These are phyloP conservation scores for Primulina tabacum DNA, from an alignment of 257 asterid genomes.

Conservation along the genomic window DNA sequence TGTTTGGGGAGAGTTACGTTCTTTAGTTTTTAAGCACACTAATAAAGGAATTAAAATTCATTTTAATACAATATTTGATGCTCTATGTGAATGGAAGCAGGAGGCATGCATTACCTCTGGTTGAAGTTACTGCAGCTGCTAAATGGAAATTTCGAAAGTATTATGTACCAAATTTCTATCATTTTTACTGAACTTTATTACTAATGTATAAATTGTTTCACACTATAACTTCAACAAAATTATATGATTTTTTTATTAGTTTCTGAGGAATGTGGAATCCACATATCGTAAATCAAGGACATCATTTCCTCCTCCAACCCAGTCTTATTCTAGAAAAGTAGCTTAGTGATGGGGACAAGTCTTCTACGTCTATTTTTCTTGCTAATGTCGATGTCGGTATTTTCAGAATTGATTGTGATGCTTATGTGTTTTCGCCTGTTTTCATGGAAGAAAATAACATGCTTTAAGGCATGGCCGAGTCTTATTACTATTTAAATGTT, in stretches of 20 bases:
- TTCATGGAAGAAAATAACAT: too few species aligned
- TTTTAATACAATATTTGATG: conserved; percentile 90
- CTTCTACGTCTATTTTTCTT: not conserved
- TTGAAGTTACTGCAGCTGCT: conserved; percentile 99
- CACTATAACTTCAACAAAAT: not conserved
- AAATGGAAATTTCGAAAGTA: conserved; percentile 89
- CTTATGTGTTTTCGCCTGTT: not conserved
- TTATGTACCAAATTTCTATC: conserved; percentile 15
- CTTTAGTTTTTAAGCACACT: conserved; percentile 66
- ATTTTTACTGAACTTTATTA: not conserved
- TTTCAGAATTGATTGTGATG: not conserved
- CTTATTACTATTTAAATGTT: too few species aligned
- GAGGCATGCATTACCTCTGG: conserved; percentile 84
- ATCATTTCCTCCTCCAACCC: not conserved
- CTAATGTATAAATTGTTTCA: not conserved
- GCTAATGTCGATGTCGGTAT: not conserved
- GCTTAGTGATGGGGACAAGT: not conserved
- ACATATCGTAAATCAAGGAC: not conserved
- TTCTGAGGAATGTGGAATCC: not conserved
- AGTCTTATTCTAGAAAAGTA: not conserved
- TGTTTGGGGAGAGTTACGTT: conserved; percentile 92
- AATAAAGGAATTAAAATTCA: conserved; percentile 59
- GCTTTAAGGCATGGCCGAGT: not conserved
- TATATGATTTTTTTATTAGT: not conserved
- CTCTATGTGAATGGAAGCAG: conserved; percentile 87